Percentiles rank a stretch among this genome's conserved stretches.
phyloP scores from a whole-genome alignment of 139 green algal species.

The Pleodorina starrii region DNA sequence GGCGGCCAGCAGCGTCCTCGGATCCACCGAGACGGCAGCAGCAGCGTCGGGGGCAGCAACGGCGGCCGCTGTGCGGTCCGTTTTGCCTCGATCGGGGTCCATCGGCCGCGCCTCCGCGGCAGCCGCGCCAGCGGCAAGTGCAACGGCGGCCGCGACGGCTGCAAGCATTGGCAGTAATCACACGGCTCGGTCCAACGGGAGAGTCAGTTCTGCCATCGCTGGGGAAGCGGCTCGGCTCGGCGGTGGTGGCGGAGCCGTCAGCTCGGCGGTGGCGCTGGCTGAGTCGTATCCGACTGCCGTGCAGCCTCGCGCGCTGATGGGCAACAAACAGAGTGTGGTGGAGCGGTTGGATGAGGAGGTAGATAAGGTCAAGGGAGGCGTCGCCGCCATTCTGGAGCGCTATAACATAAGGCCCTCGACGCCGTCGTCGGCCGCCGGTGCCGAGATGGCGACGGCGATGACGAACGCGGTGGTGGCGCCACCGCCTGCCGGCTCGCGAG shows the following conservation, averaged over 20 bases:
- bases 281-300: neutral
- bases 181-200: too few relatives aligned
- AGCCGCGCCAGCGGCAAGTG: too few relatives aligned
- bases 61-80: too few relatives aligned
- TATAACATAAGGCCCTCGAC: slow-evolving; percentile 44
- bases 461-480: neutral
- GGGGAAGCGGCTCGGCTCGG: neutral
- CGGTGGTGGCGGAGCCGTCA: neutral
- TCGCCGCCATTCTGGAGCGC: slow-evolving; percentile 55
- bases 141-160: neutral
- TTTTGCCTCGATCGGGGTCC: too few relatives aligned
- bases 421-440: neutral
- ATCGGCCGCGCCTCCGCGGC: too few relatives aligned
- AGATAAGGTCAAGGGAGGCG: slow-evolving; percentile 48
- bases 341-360: slow-evolving; percentile 51
- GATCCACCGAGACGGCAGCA: too few relatives aligned
- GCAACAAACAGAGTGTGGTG: slow-evolving; percentile 31
- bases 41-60: neutral
- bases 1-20: too few relatives aligned
- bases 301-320: slow-evolving; percentile 21
- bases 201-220: too few relatives aligned
- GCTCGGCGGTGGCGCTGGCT: neutral
- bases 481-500: neutral
- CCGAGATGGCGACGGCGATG: neutral
- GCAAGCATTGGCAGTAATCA: neutral